Percentiles rank a stretch among this genome's conserved stretches.
These are phyloP conservation scores for Colletotrichum plurivorum DNA, from an alignment of 2,329 filamentous ascomycete genomes.

Conservation along the genomic window DNA sequence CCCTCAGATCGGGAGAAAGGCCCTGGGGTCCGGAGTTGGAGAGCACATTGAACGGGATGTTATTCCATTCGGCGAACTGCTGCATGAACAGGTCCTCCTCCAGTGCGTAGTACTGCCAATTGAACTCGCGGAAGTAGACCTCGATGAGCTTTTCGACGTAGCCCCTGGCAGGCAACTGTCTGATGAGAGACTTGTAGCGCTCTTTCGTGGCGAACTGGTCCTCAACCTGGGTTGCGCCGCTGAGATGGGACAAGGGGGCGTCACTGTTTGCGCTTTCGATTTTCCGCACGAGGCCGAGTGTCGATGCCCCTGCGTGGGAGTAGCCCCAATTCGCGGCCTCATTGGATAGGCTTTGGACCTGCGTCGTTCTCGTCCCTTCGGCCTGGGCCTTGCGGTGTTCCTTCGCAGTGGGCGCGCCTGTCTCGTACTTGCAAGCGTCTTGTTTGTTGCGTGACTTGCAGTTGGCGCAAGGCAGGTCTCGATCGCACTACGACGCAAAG, in stretches of 20 bases:
- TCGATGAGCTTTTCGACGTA: slow-evolving; percentile 69
- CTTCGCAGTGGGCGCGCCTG: slow-evolving; percentile 60
- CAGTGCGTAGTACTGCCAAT: slow-evolving; percentile 71
- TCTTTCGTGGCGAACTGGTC: slow-evolving; percentile 63
- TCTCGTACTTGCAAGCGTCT: slow-evolving; percentile 70
- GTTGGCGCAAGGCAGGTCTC: slow-evolving; percentile 71
- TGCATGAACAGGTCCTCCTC: slow-evolving; percentile 66
- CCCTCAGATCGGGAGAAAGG: slow-evolving; percentile 65
- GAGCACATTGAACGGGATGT: slow-evolving; percentile 65
- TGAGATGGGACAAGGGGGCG: slow-evolving; percentile 48
- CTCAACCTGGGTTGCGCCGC: slow-evolving; percentile 45
- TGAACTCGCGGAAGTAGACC: slow-evolving; percentile 70
- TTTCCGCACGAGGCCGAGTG: slow-evolving; percentile 68
- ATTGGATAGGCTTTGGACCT: slow-evolving; percentile 54
- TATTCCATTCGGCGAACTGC: slow-evolving; percentile 69
- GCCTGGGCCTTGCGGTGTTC: slow-evolving; percentile 49
- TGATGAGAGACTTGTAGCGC: slow-evolving; percentile 71
- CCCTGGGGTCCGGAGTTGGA: slow-evolving; percentile 64
- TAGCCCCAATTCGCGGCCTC: slow-evolving; percentile 68
- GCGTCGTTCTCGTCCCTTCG: slow-evolving; percentile 38
- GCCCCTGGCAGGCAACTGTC: slow-evolving; percentile 68
- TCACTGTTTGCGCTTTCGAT: slow-evolving; percentile 63
- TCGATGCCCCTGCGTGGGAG: slow-evolving; percentile 64
- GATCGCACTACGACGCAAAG: slow-evolving; percentile 64
- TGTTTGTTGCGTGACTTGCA: slow-evolving; percentile 71